Base-by-base conservation (phyloP, 306 rosid genomes). In the Glycine soja region DNA sequence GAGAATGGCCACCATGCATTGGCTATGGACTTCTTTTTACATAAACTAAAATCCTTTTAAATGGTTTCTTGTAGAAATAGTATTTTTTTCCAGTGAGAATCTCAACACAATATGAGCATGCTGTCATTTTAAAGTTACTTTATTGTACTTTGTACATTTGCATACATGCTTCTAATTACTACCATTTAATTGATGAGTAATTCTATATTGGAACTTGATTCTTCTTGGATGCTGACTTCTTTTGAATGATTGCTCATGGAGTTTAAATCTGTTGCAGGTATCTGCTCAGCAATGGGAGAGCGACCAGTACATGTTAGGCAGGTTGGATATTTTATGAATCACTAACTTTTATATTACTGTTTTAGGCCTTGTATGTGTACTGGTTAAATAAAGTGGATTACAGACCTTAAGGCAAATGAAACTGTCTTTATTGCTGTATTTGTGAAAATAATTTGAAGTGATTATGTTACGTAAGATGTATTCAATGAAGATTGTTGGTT, bases 221-320 rank as follows among this genome's bases (percentile, higher is more conserved):
- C 47, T 48, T 80, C 38, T 51, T 72, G 42, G 46, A 54, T 51
- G 13, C n/a, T 59, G 71, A 75, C 40, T 46, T 76, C 11, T 70
- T 72, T 83, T 56, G 78, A 43, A 59, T 74, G 46, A 47, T 57
- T 43, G n/a, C 13, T 76, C 43, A 69, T 50, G 47, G 48, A 30
- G 62, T 57, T 73, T 50, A 48, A 46, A 18, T 83, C 10, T 77
- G 53, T 93, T 46, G 92, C 97, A 2, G 88, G 86, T 81, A 92
- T 96, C 78, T 93, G 99, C 79, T 93, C 97, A 66, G 88, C 94
- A 70, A 90, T 93, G 98, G 99, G 92, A 72, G 99, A 96, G 81
- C 89, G 94, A 57, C 98, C 97, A 0, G 89, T 92, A 48, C 98
- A 90, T 81, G 86, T 88, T 83, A 90, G 98, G 84, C 94, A 96